Evolutionary conservation across 768 basidiomycete genomes (phyloP), one percentile per base, ranked within the genome.

Genomic region (Boletus sp.): DNA sequence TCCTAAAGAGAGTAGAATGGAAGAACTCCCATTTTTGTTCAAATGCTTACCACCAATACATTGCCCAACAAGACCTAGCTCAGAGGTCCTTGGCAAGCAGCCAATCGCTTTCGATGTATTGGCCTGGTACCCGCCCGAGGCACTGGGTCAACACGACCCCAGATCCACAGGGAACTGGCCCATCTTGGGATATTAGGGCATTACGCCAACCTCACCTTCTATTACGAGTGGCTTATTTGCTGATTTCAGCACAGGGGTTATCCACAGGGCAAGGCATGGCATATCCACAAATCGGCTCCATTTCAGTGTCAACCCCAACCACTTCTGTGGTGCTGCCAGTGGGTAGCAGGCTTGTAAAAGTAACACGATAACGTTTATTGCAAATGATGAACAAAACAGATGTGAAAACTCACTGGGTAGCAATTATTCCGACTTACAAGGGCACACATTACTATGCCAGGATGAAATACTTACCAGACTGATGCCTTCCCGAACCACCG

Each of bases 1-100:
- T 50, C 56, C 52, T 6, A 47, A 60, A 45, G 30, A 30, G 40
- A 45, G 45, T 28, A 30, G n/a, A 61, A 56, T 52, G 51, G 62
- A 52, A 52, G 30, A n/a, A 40, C 30, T 7, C 12, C 54, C 40
- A n/a, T 28, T 30, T 47, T 41, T 54, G 42, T 53, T 50, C n/a
- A 51, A 41, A 50, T n/a, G 14, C 14, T 40, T 18, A 39, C 41
- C 51, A 9, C 41, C 37, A 24, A 46, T 24, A 37, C 24, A 29
- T 32, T 29, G 18, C 17, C 40, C 55, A 41, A 56, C 40, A 42
- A 28, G 42, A 24, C 53, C 8, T 4, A 53, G 33, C 14, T 36
- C 17, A 29, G 18, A 8, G 29, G 7, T 30, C n/a, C n/a, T 37
- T 30, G 29, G 9, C 7, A 35, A 29, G 32, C 18, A 32, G 6